Percentiles rank a stretch among this genome's conserved stretches.
Evolutionary conservation across 441 rosid species (phyloP).

Genomic region (Brassica hybrid): DNA sequence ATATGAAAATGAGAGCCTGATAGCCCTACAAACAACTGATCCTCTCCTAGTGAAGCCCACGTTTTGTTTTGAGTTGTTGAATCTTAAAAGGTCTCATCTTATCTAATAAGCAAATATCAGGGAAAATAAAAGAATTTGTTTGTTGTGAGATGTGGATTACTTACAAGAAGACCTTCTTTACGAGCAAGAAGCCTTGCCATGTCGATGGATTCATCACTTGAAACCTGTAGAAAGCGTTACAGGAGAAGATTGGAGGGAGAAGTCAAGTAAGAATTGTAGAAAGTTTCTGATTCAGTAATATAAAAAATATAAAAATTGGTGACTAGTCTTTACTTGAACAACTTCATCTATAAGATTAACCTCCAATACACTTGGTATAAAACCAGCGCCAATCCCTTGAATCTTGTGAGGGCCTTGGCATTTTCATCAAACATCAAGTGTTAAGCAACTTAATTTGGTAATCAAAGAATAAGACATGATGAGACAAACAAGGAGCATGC

Average conservation of each 20-base stretch:
- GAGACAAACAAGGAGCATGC: no score
- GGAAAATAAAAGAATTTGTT: background rate
- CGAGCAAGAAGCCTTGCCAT: slow-evolving; percentile 77
- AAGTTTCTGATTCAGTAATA: background rate
- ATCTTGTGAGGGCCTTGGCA: slow-evolving; percentile 82
- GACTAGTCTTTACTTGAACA: slow-evolving; percentile 63
- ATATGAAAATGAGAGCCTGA: background rate
- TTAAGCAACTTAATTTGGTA: slow-evolving; percentile 17
- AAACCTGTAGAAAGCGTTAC: slow-evolving; percentile 57
- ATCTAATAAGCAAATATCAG: background rate
- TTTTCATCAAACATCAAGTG: slow-evolving; percentile 15
- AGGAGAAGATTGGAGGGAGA: background rate
- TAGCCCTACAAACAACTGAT: background rate
- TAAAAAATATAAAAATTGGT: background rate
- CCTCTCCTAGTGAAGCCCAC: slow-evolving; percentile 7
- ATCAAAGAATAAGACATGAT: background rate
- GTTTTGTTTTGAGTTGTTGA: background rate
- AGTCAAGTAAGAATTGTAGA: slow-evolving; percentile 4
- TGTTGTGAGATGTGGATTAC: slow-evolving; percentile 35
- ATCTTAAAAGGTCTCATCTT: background rate
- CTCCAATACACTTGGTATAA: slow-evolving; percentile 77
- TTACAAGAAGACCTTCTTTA: slow-evolving; percentile 88
- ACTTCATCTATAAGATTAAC: slow-evolving; percentile 73
- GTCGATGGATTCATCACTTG: slow-evolving; percentile 83
- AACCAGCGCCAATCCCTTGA: slow-evolving; percentile 95